Conservation (phyloP, 1,284 basidiomycete genomes). For the Cutaneotrichosporon mucoides region DNA sequence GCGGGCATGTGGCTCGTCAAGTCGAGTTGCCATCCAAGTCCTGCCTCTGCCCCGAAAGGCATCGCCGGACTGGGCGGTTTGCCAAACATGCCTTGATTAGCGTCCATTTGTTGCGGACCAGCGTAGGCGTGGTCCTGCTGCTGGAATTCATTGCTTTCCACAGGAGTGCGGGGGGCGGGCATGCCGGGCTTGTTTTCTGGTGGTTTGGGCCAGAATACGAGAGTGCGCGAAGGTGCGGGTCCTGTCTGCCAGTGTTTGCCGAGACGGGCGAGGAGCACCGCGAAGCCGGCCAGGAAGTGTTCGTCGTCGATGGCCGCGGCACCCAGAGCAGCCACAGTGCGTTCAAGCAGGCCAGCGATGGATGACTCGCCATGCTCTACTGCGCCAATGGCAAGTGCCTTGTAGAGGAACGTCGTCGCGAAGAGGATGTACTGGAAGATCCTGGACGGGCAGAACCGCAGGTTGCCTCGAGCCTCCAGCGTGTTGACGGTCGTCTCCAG, state of each 20-base stretch:
- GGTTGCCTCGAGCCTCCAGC: constrained; percentile 8
- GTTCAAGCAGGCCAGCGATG: constrained; percentile 8
- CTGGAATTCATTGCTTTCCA: not conserved
- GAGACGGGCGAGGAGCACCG: constrained; percentile 12
- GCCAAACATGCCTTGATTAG: too few species aligned
- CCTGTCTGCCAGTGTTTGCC: constrained; percentile 16
- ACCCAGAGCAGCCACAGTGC: constrained; percentile 7
- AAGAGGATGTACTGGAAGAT: constrained; percentile 20
- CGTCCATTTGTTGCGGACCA: too few species aligned
- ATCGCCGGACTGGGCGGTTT: not conserved
- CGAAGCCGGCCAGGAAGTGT: constrained; percentile 17
- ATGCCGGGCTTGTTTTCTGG: not conserved
- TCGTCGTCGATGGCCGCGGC: constrained; percentile 14
- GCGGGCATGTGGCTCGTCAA: constrained; percentile 17
- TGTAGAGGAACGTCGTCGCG: constrained; percentile 20
- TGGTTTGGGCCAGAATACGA: constrained; percentile 1
- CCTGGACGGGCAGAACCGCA: constrained; percentile 12
- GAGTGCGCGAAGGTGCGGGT: not conserved
- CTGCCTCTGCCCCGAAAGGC: not conserved
- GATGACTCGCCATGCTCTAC: constrained; percentile 14
- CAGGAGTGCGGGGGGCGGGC: not conserved
- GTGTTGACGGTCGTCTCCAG: constrained; percentile 10
- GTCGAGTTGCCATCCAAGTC: constrained; percentile 14
- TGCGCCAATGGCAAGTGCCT: constrained; percentile 14
- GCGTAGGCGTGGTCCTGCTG: too few species aligned